A percentile compares a stretch with the other conserved stretches of the same genome.
phyloP scores from a whole-genome alignment of 176 grass and related monocot species.

The Tillandsia leiboldiana region DNA sequence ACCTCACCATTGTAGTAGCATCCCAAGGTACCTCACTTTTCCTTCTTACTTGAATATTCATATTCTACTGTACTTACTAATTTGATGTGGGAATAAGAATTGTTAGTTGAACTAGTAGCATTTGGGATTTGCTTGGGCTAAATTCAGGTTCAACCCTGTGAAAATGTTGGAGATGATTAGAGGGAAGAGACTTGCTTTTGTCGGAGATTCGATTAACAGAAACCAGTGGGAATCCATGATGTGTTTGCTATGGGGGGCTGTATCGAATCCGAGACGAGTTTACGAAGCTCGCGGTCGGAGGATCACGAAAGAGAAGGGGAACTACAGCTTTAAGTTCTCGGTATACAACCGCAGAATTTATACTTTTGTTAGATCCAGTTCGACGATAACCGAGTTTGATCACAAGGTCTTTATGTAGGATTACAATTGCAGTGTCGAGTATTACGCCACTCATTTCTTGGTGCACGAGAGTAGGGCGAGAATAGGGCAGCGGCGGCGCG shows the following conservation, averaged over 20 bases:
- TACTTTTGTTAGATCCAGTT: slow-evolving; percentile 12
- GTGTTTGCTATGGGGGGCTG: slow-evolving; percentile 53
- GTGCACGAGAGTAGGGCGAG: slow-evolving; percentile 74
- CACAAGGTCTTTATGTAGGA: slow-evolving; percentile 38
- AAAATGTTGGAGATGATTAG: slow-evolving; percentile 68
- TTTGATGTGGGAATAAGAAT: slow-evolving; percentile 1
- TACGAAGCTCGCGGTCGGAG: slow-evolving; percentile 44
- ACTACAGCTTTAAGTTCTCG: slow-evolving; percentile 79
- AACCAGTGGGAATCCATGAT: slow-evolving; percentile 99
- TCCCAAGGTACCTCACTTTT: slow-evolving; percentile 42
- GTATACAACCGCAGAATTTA: slow-evolving; percentile 29
- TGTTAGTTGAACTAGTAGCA: slow-evolving; percentile 5
- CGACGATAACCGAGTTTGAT: neutral
- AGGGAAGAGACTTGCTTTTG: slow-evolving; percentile 72
- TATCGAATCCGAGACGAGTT: slow-evolving; percentile 51
- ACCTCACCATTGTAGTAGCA: slow-evolving; percentile 51
- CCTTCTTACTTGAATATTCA: neutral
- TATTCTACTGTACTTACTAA: neutral
- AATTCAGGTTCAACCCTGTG: slow-evolving; percentile 51
- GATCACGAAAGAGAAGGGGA: slow-evolving; percentile 74
- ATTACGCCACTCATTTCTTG: slow-evolving; percentile 87
- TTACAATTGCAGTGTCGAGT: slow-evolving; percentile 84
- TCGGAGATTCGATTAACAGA: slow-evolving; percentile 85
- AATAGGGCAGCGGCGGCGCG: slow-evolving; percentile 50
- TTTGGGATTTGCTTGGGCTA: slow-evolving; percentile 1